Conservation (phyloP, 495 filamentous ascomycete species). For the Penicillium dipodomyicola region DNA sequence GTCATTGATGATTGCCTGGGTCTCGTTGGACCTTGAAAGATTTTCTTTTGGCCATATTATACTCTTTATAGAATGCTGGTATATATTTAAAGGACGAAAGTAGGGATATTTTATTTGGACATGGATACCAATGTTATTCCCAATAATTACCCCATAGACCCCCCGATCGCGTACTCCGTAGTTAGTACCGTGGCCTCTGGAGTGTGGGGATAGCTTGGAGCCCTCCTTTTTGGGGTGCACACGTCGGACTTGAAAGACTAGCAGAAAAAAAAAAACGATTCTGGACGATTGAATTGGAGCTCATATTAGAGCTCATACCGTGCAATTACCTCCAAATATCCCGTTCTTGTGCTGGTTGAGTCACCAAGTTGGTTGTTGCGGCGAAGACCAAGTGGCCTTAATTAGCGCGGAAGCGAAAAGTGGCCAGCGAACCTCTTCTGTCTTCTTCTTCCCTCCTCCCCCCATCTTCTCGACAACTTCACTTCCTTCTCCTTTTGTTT, state of each 20-base stretch:
- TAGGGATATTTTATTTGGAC: slow-evolving; percentile 1
- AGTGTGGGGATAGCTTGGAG: slow-evolving; percentile 15
- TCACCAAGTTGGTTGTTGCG: slow-evolving; percentile 19
- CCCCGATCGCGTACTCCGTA: slow-evolving; percentile 1
- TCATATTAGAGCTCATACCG: neutral
- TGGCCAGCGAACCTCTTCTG: slow-evolving; percentile 43
- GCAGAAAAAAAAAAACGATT: neutral
- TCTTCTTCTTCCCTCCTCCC: slow-evolving; percentile 37
- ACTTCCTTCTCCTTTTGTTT: slow-evolving; percentile 36
- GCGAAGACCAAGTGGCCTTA: slow-evolving; percentile 48
- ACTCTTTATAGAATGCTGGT: slow-evolving; percentile 16
- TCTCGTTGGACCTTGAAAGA: slow-evolving; percentile 48
- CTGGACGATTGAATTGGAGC: slow-evolving; percentile 6
- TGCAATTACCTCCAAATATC: neutral
- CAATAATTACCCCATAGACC: slow-evolving; percentile 3
- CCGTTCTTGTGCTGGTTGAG: slow-evolving; percentile 10
- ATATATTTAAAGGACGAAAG: neutral
- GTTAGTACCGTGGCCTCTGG: slow-evolving; percentile 15
- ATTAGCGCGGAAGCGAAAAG: slow-evolving; percentile 47
- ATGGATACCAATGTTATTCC: neutral
- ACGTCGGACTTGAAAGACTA: neutral
- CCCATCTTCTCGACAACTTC: slow-evolving; percentile 37
- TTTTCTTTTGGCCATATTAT: slow-evolving; percentile 2
- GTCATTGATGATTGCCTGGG: slow-evolving; percentile 71
- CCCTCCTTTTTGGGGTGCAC: neutral